These are phyloP conservation scores for Raffaelea albimanens DNA, from an alignment of 2,329 filamentous ascomycete species.

Conservation along the genomic window DNA sequence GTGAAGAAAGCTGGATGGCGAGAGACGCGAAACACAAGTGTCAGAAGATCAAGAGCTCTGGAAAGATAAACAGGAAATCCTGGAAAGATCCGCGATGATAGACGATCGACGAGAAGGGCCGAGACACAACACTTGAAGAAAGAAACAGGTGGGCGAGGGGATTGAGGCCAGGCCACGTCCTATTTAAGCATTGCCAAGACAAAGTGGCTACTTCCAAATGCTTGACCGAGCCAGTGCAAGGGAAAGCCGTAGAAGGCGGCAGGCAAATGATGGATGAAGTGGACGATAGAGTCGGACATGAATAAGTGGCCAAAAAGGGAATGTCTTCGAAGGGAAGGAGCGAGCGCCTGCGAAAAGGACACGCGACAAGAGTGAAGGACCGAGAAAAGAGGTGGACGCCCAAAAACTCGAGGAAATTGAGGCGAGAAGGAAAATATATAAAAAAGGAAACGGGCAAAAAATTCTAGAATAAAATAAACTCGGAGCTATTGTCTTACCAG, in stretches of 20 bases:
- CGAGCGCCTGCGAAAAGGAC: no score
- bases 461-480: conserved; percentile 12
- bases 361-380: background rate
- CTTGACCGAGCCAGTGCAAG: background rate
- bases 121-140: background rate
- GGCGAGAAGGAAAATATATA: background rate
- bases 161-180: no score
- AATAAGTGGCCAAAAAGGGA: no score
- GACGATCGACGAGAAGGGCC: background rate
- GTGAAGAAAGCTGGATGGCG: conserved; percentile 62
- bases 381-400: background rate
- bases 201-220: background rate
- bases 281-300: background rate
- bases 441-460: conserved; percentile 3
- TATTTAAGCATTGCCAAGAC: background rate
- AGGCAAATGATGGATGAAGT: background rate
- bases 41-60: background rate
- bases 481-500: conserved; percentile 42
- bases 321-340: no score
- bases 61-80: background rate
- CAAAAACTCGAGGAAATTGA: background rate
- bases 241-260: background rate
- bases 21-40: background rate
- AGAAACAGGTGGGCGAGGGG: background rate
- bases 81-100: background rate